Percentiles rank a stretch among this genome's conserved stretches.
Conservation (phyloP, 345 rosid species). For the Kernera saxatilis region DNA sequence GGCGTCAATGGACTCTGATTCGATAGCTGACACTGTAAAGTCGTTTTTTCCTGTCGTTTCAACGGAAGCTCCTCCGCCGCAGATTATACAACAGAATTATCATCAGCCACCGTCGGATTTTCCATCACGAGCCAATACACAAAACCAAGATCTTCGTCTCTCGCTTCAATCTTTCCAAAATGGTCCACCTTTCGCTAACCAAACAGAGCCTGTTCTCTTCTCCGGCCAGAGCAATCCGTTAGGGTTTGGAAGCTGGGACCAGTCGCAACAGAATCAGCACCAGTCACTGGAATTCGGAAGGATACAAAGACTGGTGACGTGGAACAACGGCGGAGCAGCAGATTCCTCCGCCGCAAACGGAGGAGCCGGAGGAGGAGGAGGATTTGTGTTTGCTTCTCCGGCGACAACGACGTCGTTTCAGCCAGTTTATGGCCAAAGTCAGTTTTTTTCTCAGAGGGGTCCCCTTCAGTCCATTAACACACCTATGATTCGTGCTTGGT, state of each 20-base stretch:
- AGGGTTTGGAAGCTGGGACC: constrained; percentile 55
- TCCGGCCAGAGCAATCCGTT: constrained; percentile 39
- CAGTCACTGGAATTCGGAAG: constrained; percentile 46
- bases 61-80: constrained; percentile 33
- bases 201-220: constrained; percentile 48
- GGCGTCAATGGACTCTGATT: constrained; percentile 59
- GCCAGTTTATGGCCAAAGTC: constrained; percentile 56
- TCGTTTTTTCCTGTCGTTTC: constrained; percentile 71
- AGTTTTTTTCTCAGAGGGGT: constrained; percentile 86
- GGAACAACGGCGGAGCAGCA: constrained; percentile 43
- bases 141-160: constrained; percentile 78
- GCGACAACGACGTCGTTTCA: constrained; percentile 31
- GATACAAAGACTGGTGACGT: constrained; percentile 53
- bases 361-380: constrained; percentile 41
- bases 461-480: constrained; percentile 99
- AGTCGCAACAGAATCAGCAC: constrained; percentile 40
- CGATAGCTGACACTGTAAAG: constrained; percentile 76
- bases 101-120: constrained; percentile 44
- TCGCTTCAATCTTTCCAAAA: constrained; percentile 73
- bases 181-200: constrained; percentile 46
- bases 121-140: constrained; percentile 58
- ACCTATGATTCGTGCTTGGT: constrained; percentile 80
- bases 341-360: constrained; percentile 23
- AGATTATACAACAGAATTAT: constrained; percentile 37
- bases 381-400: constrained; percentile 49